Conservation (phyloP, 1,284 basidiomycete species). For the Cystobasidium slooffiae region DNA sequence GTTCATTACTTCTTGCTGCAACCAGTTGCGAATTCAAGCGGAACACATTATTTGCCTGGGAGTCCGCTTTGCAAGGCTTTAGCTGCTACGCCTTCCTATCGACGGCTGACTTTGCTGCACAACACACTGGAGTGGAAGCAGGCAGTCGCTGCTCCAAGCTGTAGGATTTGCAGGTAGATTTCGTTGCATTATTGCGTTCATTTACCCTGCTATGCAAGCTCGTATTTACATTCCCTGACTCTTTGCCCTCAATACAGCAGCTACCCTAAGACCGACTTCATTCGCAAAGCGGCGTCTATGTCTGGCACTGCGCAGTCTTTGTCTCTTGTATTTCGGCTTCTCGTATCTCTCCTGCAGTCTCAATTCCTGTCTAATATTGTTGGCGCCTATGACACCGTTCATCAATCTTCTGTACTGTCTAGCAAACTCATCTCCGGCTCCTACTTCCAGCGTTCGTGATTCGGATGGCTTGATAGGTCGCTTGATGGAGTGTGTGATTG, state of each 20-base stretch:
- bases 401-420: constrained; percentile 30
- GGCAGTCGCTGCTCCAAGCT: too few relatives aligned
- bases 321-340: constrained; percentile 42
- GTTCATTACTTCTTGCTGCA: too few relatives aligned
- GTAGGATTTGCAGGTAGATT: not conserved
- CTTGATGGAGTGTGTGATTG: not conserved
- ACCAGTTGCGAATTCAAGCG: too few relatives aligned
- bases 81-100: too few relatives aligned
- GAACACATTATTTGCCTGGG: too few relatives aligned
- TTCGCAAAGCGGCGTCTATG: constrained; percentile 40
- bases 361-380: constrained; percentile 38
- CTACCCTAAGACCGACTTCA: constrained; percentile 34
- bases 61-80: too few relatives aligned
- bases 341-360: constrained; percentile 41
- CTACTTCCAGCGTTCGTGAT: constrained; percentile 6
- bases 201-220: not conserved
- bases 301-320: constrained; percentile 33
- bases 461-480: constrained; percentile 22
- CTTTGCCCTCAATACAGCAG: constrained; percentile 34
- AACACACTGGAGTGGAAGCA: too few relatives aligned
- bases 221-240: constrained; percentile 40
- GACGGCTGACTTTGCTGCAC: too few relatives aligned
- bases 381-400: constrained; percentile 29
- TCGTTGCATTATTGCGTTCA: not conserved
- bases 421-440: constrained; percentile 7